phyloP scores from a whole-genome alignment of 805 yeast species.

The Yarrowia bubula region DNA sequence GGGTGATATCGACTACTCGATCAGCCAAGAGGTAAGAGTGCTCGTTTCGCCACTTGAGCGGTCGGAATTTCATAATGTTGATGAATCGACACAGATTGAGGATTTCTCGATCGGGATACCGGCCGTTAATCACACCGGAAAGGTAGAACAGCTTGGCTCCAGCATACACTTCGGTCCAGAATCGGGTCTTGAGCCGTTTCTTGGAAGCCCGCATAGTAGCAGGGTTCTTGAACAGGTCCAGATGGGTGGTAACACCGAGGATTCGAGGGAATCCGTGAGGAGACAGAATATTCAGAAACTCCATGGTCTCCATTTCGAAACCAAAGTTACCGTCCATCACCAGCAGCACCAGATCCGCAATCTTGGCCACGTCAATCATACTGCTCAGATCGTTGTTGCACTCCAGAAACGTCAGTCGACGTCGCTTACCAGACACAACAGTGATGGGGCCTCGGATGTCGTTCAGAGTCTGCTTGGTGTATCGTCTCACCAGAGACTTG shows the following conservation, averaged over 20 bases:
- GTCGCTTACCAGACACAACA: conserved; percentile 89
- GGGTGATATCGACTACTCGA: conserved; percentile 89
- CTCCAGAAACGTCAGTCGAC: conserved; percentile 89
- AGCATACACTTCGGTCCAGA: conserved; percentile 98
- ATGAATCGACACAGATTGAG: conserved; percentile 87
- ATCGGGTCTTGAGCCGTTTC: conserved; percentile 85
- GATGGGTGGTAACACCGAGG: conserved; percentile 90
- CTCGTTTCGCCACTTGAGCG: conserved; percentile 98
- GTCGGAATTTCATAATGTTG: conserved; percentile 96
- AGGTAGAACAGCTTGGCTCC: conserved; percentile 95
- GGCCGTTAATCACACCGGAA: conserved; percentile 93
- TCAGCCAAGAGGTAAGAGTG: conserved; percentile 93
- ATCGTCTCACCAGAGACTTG: conserved; percentile 79
- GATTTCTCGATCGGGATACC: conserved; percentile 96
- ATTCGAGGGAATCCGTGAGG: conserved; percentile 99
- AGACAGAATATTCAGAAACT: conserved; percentile 89
- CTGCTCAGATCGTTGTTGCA: conserved; percentile 89
- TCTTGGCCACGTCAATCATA: conserved; percentile 94
- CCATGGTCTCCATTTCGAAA: conserved; percentile 99
- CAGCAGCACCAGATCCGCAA: conserved; percentile 86
- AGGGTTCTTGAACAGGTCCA: conserved; percentile 88
- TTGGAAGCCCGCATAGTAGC: conserved; percentile 87
- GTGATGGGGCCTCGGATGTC: conserved; percentile 96
- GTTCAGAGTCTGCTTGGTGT: conserved; percentile 78
- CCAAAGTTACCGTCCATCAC: conserved; percentile 97